These are phyloP conservation scores for Cichorium intybus DNA, from an alignment of 140 eudicot species.

Conservation along the genomic window DNA sequence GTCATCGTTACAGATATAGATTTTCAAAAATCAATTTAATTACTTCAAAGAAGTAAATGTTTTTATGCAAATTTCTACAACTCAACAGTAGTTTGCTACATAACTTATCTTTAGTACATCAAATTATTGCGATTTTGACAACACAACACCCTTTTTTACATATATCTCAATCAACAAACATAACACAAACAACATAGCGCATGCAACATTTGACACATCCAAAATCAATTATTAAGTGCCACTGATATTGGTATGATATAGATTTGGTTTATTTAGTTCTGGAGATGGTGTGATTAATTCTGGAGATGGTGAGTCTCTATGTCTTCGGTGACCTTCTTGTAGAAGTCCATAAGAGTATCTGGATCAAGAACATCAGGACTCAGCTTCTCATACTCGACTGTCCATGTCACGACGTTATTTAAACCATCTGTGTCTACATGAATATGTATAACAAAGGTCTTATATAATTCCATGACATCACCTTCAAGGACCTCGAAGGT, in stretches of 20 bases:
- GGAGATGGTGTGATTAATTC: not conserved
- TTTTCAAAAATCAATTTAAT: too few species aligned
- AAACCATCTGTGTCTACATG: slow-evolving; percentile 30
- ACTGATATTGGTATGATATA: not conserved
- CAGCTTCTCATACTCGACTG: slow-evolving; percentile 40
- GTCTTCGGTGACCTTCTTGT: slow-evolving; percentile 7
- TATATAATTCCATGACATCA: slow-evolving; percentile 27
- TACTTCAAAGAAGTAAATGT: too few species aligned
- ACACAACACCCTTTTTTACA: not conserved
- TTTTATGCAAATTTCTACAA: not conserved
- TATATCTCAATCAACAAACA: not conserved
- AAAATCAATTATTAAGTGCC: slow-evolving; percentile 20
- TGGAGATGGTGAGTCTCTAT: slow-evolving; percentile 24
- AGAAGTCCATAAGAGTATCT: slow-evolving; percentile 1
- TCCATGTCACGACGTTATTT: slow-evolving; percentile 34
- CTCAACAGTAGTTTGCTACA: not conserved
- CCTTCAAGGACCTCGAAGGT: slow-evolving; percentile 15
- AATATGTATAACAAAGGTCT: slow-evolving; percentile 19
- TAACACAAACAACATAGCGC: not conserved
- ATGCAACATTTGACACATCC: not conserved
- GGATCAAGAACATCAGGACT: slow-evolving; percentile 22
- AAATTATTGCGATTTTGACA: not conserved
- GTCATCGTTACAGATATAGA: too few species aligned
- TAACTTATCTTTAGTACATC: not conserved
- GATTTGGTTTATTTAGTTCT: not conserved